Conservation (phyloP, 73 alveolate species). For the Blepharisma japonicum region DNA sequence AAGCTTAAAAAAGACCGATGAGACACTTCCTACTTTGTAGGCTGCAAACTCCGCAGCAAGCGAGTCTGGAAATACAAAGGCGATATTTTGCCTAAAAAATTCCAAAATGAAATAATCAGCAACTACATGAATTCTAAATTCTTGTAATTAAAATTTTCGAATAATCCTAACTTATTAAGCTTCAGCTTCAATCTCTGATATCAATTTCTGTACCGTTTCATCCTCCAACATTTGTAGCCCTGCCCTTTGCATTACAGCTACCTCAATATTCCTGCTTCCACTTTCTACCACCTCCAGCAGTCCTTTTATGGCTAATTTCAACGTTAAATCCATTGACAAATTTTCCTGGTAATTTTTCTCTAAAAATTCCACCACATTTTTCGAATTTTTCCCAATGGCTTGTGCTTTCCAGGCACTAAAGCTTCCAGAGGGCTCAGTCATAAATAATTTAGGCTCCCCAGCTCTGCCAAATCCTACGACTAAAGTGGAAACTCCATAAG, state of each 20-base stretch:
- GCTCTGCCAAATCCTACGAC: constrained; percentile 87
- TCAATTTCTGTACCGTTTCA: constrained; percentile 8
- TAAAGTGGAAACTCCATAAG: constrained; percentile 90
- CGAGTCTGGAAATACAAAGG: too few species aligned
- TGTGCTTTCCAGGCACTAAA: constrained; percentile 94
- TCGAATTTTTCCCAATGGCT: constrained; percentile 89
- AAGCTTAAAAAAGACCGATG: too few species aligned
- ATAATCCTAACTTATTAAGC: background rate
- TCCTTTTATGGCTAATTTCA: constrained; percentile 77
- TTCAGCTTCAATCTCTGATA: constrained; percentile 8
- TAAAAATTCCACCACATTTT: constrained; percentile 75
- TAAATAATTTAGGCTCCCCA: constrained; percentile 73
- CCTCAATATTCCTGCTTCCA: constrained; percentile 91
- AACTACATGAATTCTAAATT: too few species aligned
- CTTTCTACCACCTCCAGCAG: constrained; percentile 91
- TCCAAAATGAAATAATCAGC: too few species aligned
- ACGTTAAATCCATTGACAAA: constrained; percentile 65
- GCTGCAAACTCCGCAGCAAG: too few species aligned
- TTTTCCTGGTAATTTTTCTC: constrained; percentile 84
- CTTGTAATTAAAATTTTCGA: too few species aligned
- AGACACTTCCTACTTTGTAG: too few species aligned
- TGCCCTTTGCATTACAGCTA: constrained; percentile 72
- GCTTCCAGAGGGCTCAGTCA: constrained; percentile 96
- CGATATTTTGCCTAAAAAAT: too few species aligned
- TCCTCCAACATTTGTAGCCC: constrained; percentile 31